phyloP scores from a whole-genome alignment of 2,329 filamentous ascomycete genomes.

The Byssoonygena ceratinophila region DNA sequence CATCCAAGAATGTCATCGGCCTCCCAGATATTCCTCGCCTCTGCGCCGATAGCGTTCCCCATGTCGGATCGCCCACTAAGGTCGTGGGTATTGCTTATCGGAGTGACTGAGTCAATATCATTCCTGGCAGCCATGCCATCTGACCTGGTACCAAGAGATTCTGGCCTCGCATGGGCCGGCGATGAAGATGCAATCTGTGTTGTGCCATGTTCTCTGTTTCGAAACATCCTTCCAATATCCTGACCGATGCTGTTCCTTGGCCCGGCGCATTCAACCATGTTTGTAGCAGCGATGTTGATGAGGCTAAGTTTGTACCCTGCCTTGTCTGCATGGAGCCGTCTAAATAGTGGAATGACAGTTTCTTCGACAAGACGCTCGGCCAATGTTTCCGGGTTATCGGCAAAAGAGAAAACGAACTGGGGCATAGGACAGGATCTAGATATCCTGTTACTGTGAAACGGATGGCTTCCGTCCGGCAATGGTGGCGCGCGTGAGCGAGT shows the following conservation, averaged over 20 bases:
- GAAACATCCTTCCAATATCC: slow-evolving; percentile 77
- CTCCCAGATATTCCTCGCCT: neutral
- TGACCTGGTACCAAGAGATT: neutral
- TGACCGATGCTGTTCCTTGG: slow-evolving; percentile 51
- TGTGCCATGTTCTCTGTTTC: slow-evolving; percentile 51
- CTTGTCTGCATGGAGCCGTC: slow-evolving; percentile 58
- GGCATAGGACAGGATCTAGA: slow-evolving; percentile 68
- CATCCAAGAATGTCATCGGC: slow-evolving; percentile 18
- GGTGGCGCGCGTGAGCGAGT: slow-evolving; percentile 52
- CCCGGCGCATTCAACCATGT: slow-evolving; percentile 57
- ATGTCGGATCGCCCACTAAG: neutral
- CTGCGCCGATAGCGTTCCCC: neutral
- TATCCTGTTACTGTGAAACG: slow-evolving; percentile 48
- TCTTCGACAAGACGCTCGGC: slow-evolving; percentile 62
- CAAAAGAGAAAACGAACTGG: slow-evolving; percentile 58
- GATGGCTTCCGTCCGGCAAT: neutral
- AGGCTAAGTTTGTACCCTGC: slow-evolving; percentile 69
- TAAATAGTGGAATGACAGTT: slow-evolving; percentile 59
- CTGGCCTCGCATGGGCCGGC: neutral
- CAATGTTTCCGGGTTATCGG: slow-evolving; percentile 47
- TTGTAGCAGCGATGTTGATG: slow-evolving; percentile 77
- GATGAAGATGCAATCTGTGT: neutral
- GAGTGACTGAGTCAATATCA: neutral
- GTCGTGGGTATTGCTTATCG: neutral
- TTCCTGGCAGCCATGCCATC: neutral